Percentiles rank a stretch among this genome's conserved stretches.
These are phyloP conservation scores for Pulveroboletus sp. DNA, from an alignment of 768 basidiomycete species.

Conservation along the genomic window DNA sequence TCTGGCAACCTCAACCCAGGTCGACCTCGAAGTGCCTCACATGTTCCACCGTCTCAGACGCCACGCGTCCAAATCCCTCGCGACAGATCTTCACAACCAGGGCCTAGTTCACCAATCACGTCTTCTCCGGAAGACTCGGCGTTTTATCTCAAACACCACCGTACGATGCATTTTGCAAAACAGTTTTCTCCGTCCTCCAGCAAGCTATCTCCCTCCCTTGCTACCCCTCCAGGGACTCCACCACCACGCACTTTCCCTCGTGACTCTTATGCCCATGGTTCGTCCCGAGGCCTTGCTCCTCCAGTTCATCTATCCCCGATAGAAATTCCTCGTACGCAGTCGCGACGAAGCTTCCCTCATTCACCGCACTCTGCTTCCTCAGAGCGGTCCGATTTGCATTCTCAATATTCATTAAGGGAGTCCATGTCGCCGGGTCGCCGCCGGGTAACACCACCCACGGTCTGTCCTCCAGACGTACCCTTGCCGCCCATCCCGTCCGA, in stretches of 20 bases:
- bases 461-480: constrained; percentile 15
- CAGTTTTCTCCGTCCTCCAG: not conserved
- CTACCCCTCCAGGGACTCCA: constrained; percentile 1
- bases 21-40: constrained; percentile 2
- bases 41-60: not conserved
- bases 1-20: not conserved
- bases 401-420: not conserved
- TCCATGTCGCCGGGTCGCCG: constrained; percentile 1
- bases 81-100: not conserved
- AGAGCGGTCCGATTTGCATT: constrained; percentile 3
- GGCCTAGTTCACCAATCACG: constrained; percentile 8
- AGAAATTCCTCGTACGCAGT: not conserved
- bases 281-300: not conserved
- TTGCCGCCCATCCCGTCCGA: constrained; percentile 21
- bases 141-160: constrained; percentile 1
- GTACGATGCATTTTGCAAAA: not conserved
- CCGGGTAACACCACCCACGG: constrained; percentile 9
- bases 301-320: not conserved
- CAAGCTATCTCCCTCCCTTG: constrained; percentile 4
- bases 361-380: constrained; percentile 4
- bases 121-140: constrained; percentile 19
- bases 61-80: constrained; percentile 17
- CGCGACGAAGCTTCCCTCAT: not conserved
- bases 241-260: not conserved
- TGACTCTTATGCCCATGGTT: not conserved